phyloP scores from a whole-genome alignment of 2,329 filamentous ascomycete species.

The Aspergillus vadensis region DNA sequence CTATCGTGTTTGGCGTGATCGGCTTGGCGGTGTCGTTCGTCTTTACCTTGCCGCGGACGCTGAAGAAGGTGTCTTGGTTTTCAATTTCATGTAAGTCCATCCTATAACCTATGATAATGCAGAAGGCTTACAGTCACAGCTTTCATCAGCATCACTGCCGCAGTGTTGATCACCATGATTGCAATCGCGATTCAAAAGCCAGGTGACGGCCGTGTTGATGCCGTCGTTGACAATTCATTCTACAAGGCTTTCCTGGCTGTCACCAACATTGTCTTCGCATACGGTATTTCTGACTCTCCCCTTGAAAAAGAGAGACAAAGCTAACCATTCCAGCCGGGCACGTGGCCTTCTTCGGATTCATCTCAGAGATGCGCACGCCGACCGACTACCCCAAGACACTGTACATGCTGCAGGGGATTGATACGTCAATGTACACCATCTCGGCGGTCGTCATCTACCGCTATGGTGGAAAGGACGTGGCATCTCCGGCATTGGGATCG shows the following conservation, averaged over 20 bases:
- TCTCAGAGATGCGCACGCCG: constrained; percentile 64
- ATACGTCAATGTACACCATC: constrained; percentile 65
- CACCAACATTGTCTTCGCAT: constrained; percentile 71
- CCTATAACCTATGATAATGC: fast-evolving
- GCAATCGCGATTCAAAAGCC: constrained; percentile 59
- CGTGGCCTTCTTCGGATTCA: constrained; percentile 67
- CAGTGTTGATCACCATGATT: constrained; percentile 67
- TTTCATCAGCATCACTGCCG: constrained; percentile 59
- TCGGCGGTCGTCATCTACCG: constrained; percentile 69
- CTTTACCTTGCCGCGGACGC: constrained; percentile 62
- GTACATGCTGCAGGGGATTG: constrained; percentile 60
- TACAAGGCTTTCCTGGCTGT: constrained; percentile 61
- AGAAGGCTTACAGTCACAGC: constrained; percentile 38
- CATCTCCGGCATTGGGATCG: constrained; percentile 67
- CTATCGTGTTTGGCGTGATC: constrained; percentile 63
- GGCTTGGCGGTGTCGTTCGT: constrained; percentile 61
- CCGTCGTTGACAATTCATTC: constrained; percentile 47
- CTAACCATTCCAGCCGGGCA: constrained; percentile 50
- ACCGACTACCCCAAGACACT: constrained; percentile 64
- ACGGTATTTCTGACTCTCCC: constrained; percentile 41
- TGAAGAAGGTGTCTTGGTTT: constrained; percentile 63
- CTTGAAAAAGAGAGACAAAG: not conserved
- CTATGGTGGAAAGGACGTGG: constrained; percentile 62
- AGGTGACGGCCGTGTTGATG: constrained; percentile 36
- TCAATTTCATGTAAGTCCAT: constrained; percentile 49